phyloP scores from a whole-genome alignment of 2,329 filamentous ascomycete species.

The Fusarium udum region DNA sequence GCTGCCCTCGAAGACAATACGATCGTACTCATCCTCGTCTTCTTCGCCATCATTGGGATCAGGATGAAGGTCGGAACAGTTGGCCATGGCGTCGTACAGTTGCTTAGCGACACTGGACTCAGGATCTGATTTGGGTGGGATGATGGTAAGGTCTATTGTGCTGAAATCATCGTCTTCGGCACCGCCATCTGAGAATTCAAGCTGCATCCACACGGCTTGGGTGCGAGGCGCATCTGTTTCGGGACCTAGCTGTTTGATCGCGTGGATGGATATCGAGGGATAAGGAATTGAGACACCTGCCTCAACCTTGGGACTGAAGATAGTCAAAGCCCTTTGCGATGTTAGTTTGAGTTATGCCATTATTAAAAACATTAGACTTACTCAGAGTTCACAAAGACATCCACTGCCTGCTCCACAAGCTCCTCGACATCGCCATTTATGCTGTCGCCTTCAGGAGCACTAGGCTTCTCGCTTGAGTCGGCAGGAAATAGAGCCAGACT shows the following conservation, averaged over 20 bases:
- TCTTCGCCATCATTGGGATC: slow-evolving; percentile 70
- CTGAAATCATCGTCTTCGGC: slow-evolving; percentile 71
- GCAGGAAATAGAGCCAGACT: slow-evolving; percentile 63
- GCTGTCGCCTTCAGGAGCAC: slow-evolving; percentile 34
- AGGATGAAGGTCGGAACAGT: slow-evolving; percentile 80
- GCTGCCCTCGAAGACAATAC: slow-evolving; percentile 66
- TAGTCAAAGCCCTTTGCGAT: slow-evolving; percentile 57
- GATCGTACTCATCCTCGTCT: slow-evolving; percentile 63
- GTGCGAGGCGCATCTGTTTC: slow-evolving; percentile 50
- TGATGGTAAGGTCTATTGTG: slow-evolving; percentile 73
- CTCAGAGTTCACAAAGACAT: slow-evolving; percentile 69
- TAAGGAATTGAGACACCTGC: slow-evolving; percentile 77
- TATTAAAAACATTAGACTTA: slow-evolving; percentile 45
- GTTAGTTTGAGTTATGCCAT: not conserved
- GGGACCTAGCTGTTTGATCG: slow-evolving; percentile 67
- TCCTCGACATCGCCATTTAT: slow-evolving; percentile 49
- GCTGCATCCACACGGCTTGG: slow-evolving; percentile 72
- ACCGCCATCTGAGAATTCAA: slow-evolving; percentile 69
- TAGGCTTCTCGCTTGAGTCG: slow-evolving; percentile 47
- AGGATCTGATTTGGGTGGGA: slow-evolving; percentile 55
- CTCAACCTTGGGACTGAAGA: slow-evolving; percentile 68
- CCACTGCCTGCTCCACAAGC: slow-evolving; percentile 58
- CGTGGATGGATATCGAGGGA: slow-evolving; percentile 78
- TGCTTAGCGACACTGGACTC: slow-evolving; percentile 45
- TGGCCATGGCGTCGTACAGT: slow-evolving; percentile 75